These are phyloP conservation scores for Myriosclerotinia curreyana DNA, from an alignment of 2,329 filamentous ascomycete genomes.

Conservation along the genomic window DNA sequence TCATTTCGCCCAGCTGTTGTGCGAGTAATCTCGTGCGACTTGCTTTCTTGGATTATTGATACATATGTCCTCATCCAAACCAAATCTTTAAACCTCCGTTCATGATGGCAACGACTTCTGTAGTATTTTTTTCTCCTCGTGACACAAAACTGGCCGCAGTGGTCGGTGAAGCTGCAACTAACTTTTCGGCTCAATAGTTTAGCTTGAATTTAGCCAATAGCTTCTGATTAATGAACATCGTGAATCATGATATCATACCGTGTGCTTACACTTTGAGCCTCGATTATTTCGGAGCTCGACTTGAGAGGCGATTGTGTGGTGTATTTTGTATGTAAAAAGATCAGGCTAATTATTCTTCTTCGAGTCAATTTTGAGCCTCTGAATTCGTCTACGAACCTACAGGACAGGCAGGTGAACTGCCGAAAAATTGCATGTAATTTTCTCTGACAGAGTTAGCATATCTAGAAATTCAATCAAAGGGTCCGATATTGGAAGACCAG, in stretches of 20 bases:
- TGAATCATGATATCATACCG: neutral
- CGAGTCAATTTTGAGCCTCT: neutral
- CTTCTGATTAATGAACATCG: neutral
- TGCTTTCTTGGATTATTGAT: conserved; percentile 18
- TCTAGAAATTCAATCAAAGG: neutral
- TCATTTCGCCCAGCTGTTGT: conserved; percentile 18
- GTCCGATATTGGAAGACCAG: neutral
- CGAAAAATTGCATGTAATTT: neutral
- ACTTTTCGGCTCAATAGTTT: neutral
- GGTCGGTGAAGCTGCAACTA: conserved; percentile 14
- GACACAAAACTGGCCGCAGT: conserved; percentile 5
- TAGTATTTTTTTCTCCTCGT: conserved; percentile 10
- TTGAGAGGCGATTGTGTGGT: neutral
- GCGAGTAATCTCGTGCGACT: conserved; percentile 20
- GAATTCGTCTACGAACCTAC: neutral
- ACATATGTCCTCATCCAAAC: conserved; percentile 12
- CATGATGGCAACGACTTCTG: conserved; percentile 13
- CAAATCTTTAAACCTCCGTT: neutral
- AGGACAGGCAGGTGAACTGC: neutral
- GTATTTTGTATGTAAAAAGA: neutral
- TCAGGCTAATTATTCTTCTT: neutral
- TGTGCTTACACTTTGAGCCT: neutral
- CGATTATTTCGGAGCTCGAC: neutral
- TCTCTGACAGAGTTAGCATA: neutral
- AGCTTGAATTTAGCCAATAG: conserved; percentile 8